Percentiles rank a stretch among this genome's conserved stretches.
phyloP scores from a whole-genome alignment of 129 eudicot genomes.

The Escallonia rubra region DNA sequence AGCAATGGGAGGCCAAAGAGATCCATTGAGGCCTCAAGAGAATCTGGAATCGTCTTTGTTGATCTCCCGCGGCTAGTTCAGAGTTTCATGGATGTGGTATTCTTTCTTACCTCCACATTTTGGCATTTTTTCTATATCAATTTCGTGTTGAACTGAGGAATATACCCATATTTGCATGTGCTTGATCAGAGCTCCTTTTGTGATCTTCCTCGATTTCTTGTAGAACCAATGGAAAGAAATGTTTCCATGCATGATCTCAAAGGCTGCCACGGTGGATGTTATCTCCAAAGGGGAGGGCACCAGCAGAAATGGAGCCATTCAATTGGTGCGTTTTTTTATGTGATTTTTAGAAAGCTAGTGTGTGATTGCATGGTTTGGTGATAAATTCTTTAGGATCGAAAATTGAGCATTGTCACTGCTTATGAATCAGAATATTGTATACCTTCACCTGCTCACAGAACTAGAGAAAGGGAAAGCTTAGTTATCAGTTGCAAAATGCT shows the following conservation, averaged over 20 bases:
- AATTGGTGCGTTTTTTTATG: conserved; percentile 49
- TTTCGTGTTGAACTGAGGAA: not conserved
- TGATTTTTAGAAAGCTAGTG: too few species aligned
- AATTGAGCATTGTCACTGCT: too few species aligned
- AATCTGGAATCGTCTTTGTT: conserved; percentile 50
- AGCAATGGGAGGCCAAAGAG: conserved; percentile 33
- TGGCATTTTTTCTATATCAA: not conserved
- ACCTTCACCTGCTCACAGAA: too few species aligned
- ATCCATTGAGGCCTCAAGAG: conserved; percentile 87
- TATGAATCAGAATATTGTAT: too few species aligned
- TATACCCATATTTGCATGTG: too few species aligned
- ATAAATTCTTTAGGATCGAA: too few species aligned
- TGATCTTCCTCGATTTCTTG: not conserved
- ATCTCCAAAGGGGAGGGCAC: conserved; percentile 68
- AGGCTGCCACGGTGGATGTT: conserved; percentile 77
- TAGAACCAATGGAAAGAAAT: conserved; percentile 84
- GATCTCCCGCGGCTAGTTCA: conserved; percentile 75
- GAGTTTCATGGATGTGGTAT: conserved; percentile 86
- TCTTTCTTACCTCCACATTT: not conserved
- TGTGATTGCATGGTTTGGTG: too few species aligned
- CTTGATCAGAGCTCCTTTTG: not conserved
- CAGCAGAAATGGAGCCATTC: conserved; percentile 61
- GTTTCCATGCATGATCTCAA: conserved; percentile 78
- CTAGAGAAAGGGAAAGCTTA: too few species aligned
- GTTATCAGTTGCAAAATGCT: too few species aligned